These are phyloP conservation scores for Acorus calamus DNA, from an alignment of 106 monocot species.

Conservation along the genomic window DNA sequence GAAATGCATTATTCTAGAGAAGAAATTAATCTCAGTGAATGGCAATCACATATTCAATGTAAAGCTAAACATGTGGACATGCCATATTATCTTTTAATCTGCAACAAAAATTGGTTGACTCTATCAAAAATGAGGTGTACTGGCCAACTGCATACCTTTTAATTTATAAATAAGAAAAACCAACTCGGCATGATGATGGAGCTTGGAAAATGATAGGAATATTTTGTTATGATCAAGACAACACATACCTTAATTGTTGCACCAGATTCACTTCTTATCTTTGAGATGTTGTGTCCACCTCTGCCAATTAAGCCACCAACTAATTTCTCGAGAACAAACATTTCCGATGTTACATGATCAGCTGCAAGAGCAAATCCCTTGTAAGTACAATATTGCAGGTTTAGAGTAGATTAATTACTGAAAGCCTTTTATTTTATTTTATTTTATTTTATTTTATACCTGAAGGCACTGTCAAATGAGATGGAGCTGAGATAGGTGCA, in stretches of 20 bases:
- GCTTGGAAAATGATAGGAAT: background rate
- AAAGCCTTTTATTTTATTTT: background rate
- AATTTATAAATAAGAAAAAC: background rate
- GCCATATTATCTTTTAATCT: too few species aligned
- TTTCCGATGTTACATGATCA: slow-evolving; percentile 8
- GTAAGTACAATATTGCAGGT: background rate
- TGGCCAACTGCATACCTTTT: too few species aligned
- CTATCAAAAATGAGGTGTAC: too few species aligned
- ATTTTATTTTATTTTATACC: background rate
- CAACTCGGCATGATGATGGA: background rate
- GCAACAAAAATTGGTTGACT: too few species aligned
- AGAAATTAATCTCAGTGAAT: too few species aligned
- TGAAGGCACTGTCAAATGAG: background rate
- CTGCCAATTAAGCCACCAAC: slow-evolving; percentile 13
- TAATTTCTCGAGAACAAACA: slow-evolving; percentile 6
- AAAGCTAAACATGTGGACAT: too few species aligned
- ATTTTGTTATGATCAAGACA: background rate
- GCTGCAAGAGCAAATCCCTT: background rate
- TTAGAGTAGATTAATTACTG: background rate
- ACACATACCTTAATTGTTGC: slow-evolving; percentile 8
- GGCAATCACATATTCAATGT: too few species aligned
- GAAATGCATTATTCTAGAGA: too few species aligned
- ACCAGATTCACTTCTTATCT: slow-evolving; percentile 7
- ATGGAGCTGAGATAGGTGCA: background rate
- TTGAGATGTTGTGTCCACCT: slow-evolving; percentile 12